These are phyloP conservation scores for Lupinus albus DNA, from an alignment of 306 rosid genomes.

Conservation along the genomic window DNA sequence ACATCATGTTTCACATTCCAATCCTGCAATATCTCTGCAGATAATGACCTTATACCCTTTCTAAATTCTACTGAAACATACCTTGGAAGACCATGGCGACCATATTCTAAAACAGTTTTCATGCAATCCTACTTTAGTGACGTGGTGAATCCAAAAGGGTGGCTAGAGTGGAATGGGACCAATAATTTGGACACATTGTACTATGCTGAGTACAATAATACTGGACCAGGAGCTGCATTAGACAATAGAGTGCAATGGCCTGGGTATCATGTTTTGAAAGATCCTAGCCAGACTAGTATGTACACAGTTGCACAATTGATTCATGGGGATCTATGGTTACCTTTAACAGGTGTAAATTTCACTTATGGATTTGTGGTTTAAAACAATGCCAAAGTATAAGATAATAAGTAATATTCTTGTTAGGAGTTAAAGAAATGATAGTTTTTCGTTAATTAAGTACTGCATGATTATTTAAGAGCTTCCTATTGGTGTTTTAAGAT, in stretches of 20 bases:
- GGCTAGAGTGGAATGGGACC: conserved; percentile 74
- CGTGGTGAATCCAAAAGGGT: conserved; percentile 65
- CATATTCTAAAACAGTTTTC: conserved; percentile 61
- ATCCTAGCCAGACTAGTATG: conserved; percentile 53
- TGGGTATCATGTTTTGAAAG: conserved; percentile 57
- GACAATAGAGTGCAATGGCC: conserved; percentile 64
- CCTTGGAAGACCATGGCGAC: conserved; percentile 80
- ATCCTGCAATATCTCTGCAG: conserved; percentile 68
- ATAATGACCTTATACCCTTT: conserved; percentile 42
- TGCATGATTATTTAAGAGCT: not conserved
- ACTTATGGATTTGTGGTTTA: conserved; percentile 34
- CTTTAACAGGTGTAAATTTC: conserved; percentile 36
- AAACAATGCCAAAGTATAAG: too few relatives aligned
- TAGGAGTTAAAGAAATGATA: too few relatives aligned
- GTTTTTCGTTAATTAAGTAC: too few relatives aligned
- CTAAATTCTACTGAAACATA: conserved; percentile 54
- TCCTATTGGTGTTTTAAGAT: too few relatives aligned
- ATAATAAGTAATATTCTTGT: too few relatives aligned
- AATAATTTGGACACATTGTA: conserved; percentile 58
- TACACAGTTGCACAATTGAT: conserved; percentile 42
- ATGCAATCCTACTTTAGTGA: conserved; percentile 57
- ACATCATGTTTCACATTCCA: conserved; percentile 78
- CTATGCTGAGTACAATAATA: conserved; percentile 68
- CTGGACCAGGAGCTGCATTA: conserved; percentile 60
- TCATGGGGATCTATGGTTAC: conserved; percentile 41